Evolutionary conservation across 2,329 filamentous ascomycete genomes (phyloP).

Genomic region (Penicillium thymicola): DNA sequence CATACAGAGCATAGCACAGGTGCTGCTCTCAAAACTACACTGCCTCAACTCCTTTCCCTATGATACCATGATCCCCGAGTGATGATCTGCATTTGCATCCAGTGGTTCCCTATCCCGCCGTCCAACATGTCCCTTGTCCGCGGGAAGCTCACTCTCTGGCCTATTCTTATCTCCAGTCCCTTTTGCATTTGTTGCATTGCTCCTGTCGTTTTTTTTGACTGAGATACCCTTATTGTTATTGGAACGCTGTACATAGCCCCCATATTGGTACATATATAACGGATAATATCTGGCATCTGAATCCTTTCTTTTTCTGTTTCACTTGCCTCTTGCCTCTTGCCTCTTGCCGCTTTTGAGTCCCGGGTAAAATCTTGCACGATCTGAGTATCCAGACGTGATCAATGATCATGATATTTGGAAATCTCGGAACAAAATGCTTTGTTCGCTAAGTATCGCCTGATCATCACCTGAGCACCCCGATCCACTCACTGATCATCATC

Average conservation of each 20-base stretch:
- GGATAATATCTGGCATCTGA: not conserved
- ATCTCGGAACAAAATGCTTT: not conserved
- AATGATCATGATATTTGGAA: not conserved
- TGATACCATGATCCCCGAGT: conserved; percentile 8
- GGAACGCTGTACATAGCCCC: not conserved
- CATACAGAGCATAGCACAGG: conserved; percentile 1
- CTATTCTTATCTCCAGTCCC: not conserved
- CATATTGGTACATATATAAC: not conserved
- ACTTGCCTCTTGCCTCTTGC: not conserved
- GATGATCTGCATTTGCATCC: conserved; percentile 8
- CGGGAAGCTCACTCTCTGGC: not conserved
- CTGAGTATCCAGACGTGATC: not conserved
- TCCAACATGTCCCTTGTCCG: not conserved
- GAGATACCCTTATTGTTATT: conserved; percentile 7
- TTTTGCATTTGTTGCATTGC: conserved; percentile 1
- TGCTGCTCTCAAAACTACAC: not conserved
- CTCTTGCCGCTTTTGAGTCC: not conserved
- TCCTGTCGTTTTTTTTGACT: conserved; percentile 1
- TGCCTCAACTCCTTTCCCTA: not conserved
- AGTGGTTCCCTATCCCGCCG: not conserved
- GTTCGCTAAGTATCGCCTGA: not conserved
- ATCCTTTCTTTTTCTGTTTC: not conserved
- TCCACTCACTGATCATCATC: not conserved
- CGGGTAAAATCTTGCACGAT: not conserved
- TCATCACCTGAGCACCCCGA: not conserved